These are phyloP conservation scores for Diaporthe vaccinii DNA, from an alignment of 2,329 filamentous ascomycete species.

Conservation along the genomic window DNA sequence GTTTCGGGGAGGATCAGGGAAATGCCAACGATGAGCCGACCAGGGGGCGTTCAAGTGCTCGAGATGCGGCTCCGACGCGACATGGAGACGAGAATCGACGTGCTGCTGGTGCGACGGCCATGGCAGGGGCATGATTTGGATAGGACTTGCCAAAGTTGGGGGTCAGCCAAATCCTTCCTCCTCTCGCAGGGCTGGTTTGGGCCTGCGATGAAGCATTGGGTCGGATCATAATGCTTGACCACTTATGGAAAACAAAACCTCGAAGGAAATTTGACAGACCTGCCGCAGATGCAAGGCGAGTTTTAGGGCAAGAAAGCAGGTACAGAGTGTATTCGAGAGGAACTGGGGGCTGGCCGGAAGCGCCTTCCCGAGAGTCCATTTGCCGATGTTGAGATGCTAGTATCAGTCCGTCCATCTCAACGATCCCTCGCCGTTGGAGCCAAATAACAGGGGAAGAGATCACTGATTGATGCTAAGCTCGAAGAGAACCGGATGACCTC, in stretches of 20 bases:
- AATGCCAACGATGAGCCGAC: background rate
- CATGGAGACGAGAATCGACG: no score
- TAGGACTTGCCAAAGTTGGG: background rate
- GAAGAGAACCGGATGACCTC: background rate
- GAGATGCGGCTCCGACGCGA: background rate
- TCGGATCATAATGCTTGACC: no score
- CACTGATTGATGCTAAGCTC: background rate
- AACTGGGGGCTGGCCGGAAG: background rate
- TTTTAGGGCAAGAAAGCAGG: background rate
- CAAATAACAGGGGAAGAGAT: background rate
- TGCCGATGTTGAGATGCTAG: background rate
- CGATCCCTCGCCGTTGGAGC: background rate
- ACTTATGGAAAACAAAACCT: background rate
- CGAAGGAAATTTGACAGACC: background rate
- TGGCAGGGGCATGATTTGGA: background rate
- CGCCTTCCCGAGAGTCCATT: background rate
- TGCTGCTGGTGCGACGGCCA: background rate
- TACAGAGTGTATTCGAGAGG: background rate
- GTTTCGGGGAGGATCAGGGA: background rate
- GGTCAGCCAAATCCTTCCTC: background rate
- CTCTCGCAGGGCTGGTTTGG: background rate
- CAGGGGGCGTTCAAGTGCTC: background rate
- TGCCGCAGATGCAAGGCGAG: background rate
- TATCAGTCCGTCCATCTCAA: background rate
- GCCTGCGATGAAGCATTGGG: background rate